These are phyloP conservation scores for Aegilops tauschii DNA, from an alignment of 176 grass and related monocot genomes.

Conservation along the genomic window DNA sequence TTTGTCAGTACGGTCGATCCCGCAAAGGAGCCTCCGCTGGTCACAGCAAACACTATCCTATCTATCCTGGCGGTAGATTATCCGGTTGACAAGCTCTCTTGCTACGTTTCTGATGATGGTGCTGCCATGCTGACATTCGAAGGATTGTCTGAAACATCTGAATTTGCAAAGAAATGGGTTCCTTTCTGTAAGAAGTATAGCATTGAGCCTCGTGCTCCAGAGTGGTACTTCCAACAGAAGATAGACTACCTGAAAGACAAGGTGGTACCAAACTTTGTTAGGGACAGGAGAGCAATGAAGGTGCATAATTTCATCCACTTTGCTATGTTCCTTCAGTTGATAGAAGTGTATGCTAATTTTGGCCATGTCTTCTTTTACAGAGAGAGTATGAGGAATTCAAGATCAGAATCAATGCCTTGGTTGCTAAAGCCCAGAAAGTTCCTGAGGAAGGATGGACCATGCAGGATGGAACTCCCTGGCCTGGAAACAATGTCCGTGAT, in stretches of 20 bases:
- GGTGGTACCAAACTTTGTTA: conserved; percentile 91
- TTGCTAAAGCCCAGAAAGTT: conserved; percentile 91
- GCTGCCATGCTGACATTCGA: conserved; percentile 96
- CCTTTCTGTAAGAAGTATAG: conserved; percentile 90
- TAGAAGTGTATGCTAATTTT: background rate
- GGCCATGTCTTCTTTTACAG: conserved; percentile 22
- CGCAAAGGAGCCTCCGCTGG: conserved; percentile 79
- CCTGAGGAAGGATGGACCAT: conserved; percentile 97
- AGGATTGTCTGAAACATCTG: conserved; percentile 78
- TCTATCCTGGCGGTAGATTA: conserved; percentile 92
- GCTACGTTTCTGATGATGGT: conserved; percentile 98
- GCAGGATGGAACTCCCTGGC: conserved; percentile 93
- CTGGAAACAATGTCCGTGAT: conserved; percentile 89
- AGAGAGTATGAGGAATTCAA: conserved; percentile 97
- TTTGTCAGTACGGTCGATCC: conserved; percentile 97
- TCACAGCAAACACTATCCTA: conserved; percentile 86
- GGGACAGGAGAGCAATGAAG: conserved; percentile 94
- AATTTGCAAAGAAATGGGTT: conserved; percentile 95
- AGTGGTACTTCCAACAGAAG: conserved; percentile 98
- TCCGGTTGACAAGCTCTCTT: conserved; percentile 93
- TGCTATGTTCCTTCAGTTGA: background rate
- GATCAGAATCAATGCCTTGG: conserved; percentile 87
- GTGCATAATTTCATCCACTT: conserved; percentile 21
- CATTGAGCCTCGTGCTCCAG: conserved; percentile 91
- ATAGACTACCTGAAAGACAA: conserved; percentile 97